Evolutionary conservation across 768 basidiomycete species (phyloP), one percentile per base, ranked within the genome.

Genomic region (Daedalea quercina): DNA sequence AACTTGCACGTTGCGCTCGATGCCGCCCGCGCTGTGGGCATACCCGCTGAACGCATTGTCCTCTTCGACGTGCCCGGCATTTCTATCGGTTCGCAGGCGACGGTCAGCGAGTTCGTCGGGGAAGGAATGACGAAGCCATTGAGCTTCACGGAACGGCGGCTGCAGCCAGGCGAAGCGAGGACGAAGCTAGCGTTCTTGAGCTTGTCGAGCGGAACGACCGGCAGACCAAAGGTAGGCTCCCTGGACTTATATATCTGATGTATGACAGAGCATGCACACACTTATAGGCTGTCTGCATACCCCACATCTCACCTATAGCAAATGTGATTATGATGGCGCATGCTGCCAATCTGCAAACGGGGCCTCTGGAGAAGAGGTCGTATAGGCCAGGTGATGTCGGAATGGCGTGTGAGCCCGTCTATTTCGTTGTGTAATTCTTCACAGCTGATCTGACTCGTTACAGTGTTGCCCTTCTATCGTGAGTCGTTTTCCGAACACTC

Each of bases 151-250:
- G 85, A 89, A 64, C 70, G 75, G 20, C 71, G 60, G 37, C 66
- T 90, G 25, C 64, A 54, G 1, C 72, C 74, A 0, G 82, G 84
- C 1, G 87, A 89, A 65, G 85, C 70, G 19, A 84, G 72, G 65
- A 81, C 76, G 7, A 90, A 86, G 62, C 61, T 90, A 17, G 87
- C 87, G 0, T 81, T 88, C 54, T 67, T 87, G 33, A 82, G 75
- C 63, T 87, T 88, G 60, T 87, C 85, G 0, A 87, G 85, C 22
- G 85, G 85, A 24, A 90, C 87, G 0, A 90, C 87, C 1, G 87
- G 87, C 0, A 78, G 72, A 54, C 87, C 87, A 0, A 87, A 90
- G 77, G 83, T 81, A 50, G 22, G 47, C n/a, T 44, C 23, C 6
- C 11, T 22, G n/a, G n/a, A n/a, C n/a, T n/a, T n/a, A n/a, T n/a